Evolutionary conservation across 192 early-diverging fungal genomes (phyloP), one percentile per base, ranked within the genome.

Genomic region (Thoreauomyces humboldtii): DNA sequence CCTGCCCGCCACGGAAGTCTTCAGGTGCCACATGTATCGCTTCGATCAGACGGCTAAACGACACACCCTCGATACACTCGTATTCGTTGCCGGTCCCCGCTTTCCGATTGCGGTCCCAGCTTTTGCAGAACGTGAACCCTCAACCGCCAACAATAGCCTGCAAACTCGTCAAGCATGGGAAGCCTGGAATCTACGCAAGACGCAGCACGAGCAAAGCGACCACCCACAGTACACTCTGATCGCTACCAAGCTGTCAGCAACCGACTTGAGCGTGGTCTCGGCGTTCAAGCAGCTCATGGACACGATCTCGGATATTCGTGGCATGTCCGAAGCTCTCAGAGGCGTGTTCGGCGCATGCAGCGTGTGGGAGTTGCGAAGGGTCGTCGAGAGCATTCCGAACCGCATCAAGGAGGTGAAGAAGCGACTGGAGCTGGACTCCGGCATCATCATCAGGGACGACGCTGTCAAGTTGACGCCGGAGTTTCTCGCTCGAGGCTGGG

Each of bases 371-470:
- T 36, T 82, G n/a, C 46, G 69, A 9, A 61, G 68, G 42, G 53
- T 81, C 32, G 73, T 81, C n/a, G 33, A 73, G 50, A 32, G 59
- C 24, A 76, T 82, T 60, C 81, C 81, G 32, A 46, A 44, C 7
- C 47, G 69, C 33, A 80, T 82, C 59, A 75, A 73, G 62, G 63
- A 67, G 19, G 73, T 80, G 15, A 77, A 73, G 34, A 62, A 64
- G 71, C 47, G 63, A 28, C 47, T 82, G 38, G 62, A 79, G 50
- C 63, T 73, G 43, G 54, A 66, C 28, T 61, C 41, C 11, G 81
- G 81, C 9, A 82, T 82, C 56, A 80, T 82, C 45, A 80, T 82
- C 43, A 58, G 65, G 54, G 77, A 80, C 32, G 70, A 74, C 42
- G 58, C 42, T 9, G 38, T 82, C 21, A 82, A 82, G 60, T 56